Evolutionary conservation across 2,329 filamentous ascomycete genomes (phyloP).

Genomic region (Ophiosphaerella narmari): DNA sequence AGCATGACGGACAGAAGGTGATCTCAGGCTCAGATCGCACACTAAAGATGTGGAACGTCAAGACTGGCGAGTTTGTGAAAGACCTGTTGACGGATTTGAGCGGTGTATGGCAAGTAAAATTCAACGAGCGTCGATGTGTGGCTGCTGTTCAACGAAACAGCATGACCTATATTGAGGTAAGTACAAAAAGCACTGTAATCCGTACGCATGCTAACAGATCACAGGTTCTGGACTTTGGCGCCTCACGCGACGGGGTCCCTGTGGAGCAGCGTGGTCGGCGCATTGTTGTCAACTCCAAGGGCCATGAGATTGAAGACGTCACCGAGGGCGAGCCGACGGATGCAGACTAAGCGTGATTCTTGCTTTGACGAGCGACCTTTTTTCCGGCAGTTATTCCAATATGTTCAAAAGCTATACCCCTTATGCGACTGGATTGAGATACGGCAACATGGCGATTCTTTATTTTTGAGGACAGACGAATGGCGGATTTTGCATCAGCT

Average conservation of each 20-base stretch:
- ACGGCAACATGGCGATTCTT: conserved; percentile 19
- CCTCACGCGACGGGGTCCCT: conserved; percentile 83
- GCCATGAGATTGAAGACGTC: conserved; percentile 44
- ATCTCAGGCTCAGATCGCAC: conserved; percentile 95
- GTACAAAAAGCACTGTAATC: neutral
- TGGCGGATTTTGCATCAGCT: conserved; percentile 2
- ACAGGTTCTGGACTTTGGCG: conserved; percentile 96
- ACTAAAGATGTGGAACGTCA: conserved; percentile 98
- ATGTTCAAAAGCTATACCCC: conserved; percentile 41
- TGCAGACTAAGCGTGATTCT: conserved; percentile 27
- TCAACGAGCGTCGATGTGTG: conserved; percentile 92
- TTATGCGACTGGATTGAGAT: conserved; percentile 17
- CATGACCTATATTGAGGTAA: conserved; percentile 89
- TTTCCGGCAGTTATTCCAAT: conserved; percentile 25
- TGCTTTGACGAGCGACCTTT: conserved; percentile 5
- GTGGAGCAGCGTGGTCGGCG: conserved; percentile 77
- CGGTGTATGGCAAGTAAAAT: conserved; percentile 99
- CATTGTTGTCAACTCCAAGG: conserved; percentile 60
- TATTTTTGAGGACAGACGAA: conserved; percentile 9
- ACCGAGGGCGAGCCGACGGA: conserved; percentile 39
- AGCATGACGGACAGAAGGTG: conserved; percentile 95
- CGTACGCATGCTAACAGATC: conserved; percentile 38
- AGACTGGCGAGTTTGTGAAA: conserved; percentile 87
- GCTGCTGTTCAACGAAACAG: conserved; percentile 93
- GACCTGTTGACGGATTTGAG: conserved; percentile 91